phyloP scores from a whole-genome alignment of 768 basidiomycete genomes.

The Epithele typhae region DNA sequence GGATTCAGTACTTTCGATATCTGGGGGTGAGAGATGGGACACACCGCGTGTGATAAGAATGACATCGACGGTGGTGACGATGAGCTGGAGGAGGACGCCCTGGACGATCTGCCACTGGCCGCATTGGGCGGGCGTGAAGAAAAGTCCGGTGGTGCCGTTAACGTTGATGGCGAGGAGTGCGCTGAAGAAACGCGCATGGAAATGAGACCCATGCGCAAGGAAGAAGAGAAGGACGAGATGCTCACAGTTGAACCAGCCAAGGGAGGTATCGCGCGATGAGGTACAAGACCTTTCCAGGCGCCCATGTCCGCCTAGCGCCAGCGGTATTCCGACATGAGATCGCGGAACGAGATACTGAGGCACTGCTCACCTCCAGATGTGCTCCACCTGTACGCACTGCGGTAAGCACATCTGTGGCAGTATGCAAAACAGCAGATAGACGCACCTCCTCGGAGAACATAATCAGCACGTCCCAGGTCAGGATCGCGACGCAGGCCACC shows the following conservation, averaged over 20 bases:
- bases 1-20: neutral
- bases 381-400: conserved; percentile 14
- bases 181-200: conserved; percentile 6
- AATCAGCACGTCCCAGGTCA: conserved; percentile 14
- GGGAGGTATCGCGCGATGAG: conserved; percentile 19
- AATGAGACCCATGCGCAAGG: no score
- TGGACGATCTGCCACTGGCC: conserved; percentile 20
- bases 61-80: conserved; percentile 23
- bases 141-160: conserved; percentile 19
- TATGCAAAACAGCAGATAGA: neutral
- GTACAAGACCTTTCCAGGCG: conserved; percentile 20
- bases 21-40: neutral
- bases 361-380: conserved; percentile 20
- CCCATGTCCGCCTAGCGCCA: conserved; percentile 15
- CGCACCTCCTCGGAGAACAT: conserved; percentile 15
- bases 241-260: conserved; percentile 21
- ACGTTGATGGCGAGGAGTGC: conserved; percentile 22
- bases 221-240: no score
- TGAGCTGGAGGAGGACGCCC: conserved; percentile 17
- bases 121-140: conserved; percentile 15
- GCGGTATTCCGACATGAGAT: neutral
- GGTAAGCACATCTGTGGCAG: neutral
- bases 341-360: neutral
- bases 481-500: conserved; percentile 11
- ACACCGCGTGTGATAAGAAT: conserved; percentile 23